A percentile compares a stretch with the other conserved stretches of the same genome.
Evolutionary conservation across 139 green algal species (phyloP).

Genomic region (Tetratostichococcus sp.): DNA sequence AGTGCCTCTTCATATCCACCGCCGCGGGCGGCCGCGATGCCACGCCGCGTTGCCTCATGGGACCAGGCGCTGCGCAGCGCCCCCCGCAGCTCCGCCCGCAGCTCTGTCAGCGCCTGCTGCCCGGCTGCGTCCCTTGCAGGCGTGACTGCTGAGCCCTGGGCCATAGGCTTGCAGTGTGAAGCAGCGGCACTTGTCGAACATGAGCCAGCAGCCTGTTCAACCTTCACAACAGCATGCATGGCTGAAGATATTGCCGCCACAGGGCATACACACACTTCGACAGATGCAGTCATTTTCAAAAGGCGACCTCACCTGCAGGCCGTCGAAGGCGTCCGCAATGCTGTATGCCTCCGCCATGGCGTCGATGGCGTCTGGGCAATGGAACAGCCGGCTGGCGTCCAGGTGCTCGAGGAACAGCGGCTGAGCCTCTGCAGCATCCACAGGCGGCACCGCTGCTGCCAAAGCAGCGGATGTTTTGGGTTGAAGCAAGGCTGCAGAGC

Average conservation of each 20-base stretch:
- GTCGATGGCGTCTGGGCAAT: constrained; percentile 1
- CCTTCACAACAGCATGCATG: not conserved
- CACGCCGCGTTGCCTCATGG: constrained; percentile 13
- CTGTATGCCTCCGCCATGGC: constrained; percentile 1
- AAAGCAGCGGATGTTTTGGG: too few relatives aligned
- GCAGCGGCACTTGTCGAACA: not conserved
- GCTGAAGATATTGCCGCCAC: too few relatives aligned
- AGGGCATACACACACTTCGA: too few relatives aligned
- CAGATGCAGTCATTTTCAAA: not conserved
- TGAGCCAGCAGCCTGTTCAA: not conserved
- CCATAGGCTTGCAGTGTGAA: too few relatives aligned
- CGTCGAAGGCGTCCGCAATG: not conserved
- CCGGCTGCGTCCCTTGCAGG: not conserved
- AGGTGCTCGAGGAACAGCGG: not conserved
- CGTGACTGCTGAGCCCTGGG: not conserved
- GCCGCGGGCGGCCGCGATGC: constrained; percentile 8
- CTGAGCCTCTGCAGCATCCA: not conserved
- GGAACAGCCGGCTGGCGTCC: not conserved
- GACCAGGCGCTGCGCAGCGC: constrained; percentile 15
- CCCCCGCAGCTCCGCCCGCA: constrained; percentile 1
- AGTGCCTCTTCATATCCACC: constrained; percentile 4
- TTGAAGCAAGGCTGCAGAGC: too few relatives aligned
- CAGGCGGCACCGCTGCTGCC: not conserved
- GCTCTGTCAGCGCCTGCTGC: not conserved
- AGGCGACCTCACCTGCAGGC: not conserved